Conservation (phyloP, 2,329 filamentous ascomycete species). For the Rosellinia necatrix region DNA sequence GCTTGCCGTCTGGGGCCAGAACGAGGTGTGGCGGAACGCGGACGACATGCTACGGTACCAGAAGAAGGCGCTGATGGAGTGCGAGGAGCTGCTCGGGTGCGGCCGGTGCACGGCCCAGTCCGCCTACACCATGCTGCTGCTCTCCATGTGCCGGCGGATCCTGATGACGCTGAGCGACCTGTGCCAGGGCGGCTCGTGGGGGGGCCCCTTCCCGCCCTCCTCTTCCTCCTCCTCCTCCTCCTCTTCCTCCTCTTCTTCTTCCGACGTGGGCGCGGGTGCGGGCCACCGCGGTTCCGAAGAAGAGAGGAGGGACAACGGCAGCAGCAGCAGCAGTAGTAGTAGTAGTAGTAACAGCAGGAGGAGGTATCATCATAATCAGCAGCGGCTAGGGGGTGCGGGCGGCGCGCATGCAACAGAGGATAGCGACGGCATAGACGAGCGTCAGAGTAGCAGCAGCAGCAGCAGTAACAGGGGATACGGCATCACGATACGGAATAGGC, state of each 20-base stretch:
- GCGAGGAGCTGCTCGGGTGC: slow-evolving; percentile 27
- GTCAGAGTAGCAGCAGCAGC: too few relatives aligned
- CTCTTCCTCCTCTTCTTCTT: too few relatives aligned
- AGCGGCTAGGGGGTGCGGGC: too few relatives aligned
- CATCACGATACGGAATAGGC: slow-evolving; percentile 27
- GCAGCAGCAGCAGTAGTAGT: too few relatives aligned
- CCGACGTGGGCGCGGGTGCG: too few relatives aligned
- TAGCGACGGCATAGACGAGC: slow-evolving; percentile 7
- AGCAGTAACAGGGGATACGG: slow-evolving; percentile 21
- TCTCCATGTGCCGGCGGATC: slow-evolving; percentile 28
- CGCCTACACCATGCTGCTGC: slow-evolving; percentile 26
- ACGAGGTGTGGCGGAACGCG: slow-evolving; percentile 22
- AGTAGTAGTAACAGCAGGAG: too few relatives aligned
- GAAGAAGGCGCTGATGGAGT: slow-evolving; percentile 26
- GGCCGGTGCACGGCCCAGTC: slow-evolving; percentile 24
- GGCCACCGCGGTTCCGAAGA: too few relatives aligned
- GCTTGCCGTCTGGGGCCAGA: slow-evolving; percentile 24
- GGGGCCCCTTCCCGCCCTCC: too few relatives aligned
- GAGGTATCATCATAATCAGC: too few relatives aligned
- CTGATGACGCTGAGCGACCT: slow-evolving; percentile 19
- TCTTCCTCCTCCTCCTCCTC: too few relatives aligned
- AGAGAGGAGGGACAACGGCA: slow-evolving; percentile 15
- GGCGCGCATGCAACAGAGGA: slow-evolving; percentile 6
- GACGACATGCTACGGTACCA: slow-evolving; percentile 27
- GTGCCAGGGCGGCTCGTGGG: slow-evolving; percentile 14